Conservation (phyloP, 2,329 filamentous ascomycete genomes). For the Xylaria polymorpha region DNA sequence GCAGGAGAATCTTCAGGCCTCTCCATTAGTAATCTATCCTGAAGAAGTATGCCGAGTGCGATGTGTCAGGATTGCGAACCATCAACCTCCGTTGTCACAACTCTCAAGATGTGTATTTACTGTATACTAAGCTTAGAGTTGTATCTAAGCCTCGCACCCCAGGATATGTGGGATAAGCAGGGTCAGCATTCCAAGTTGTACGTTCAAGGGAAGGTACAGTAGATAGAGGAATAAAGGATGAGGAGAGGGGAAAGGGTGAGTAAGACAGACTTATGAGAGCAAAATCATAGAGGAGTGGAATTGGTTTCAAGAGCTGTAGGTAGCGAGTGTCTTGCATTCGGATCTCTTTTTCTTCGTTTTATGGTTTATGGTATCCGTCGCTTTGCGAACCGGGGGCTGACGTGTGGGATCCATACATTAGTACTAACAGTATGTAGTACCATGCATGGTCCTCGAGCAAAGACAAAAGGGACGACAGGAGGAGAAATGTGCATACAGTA, state of each 20-base stretch:
- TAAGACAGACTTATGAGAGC: neutral
- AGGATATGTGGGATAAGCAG: neutral
- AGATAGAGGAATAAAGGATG: neutral
- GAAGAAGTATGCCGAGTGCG: neutral
- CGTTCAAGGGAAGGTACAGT: too few relatives aligned
- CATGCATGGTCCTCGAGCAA: constrained; percentile 31
- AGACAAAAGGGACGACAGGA: constrained; percentile 20
- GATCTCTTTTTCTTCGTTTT: neutral
- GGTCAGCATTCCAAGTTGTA: neutral
- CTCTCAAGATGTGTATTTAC: neutral
- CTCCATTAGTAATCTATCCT: neutral
- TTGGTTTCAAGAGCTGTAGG: constrained; percentile 2
- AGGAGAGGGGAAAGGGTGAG: neutral
- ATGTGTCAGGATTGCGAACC: neutral
- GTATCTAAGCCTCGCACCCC: neutral
- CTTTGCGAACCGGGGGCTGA: constrained; percentile 23
- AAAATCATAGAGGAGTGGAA: constrained; percentile 1
- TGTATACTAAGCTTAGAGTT: neutral
- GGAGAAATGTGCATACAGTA: constrained; percentile 7
- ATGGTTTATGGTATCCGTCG: neutral
- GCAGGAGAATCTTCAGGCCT: neutral
- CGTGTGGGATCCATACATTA: constrained; percentile 10
- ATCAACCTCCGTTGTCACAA: neutral
- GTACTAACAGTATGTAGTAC: constrained; percentile 21
- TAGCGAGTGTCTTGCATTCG: constrained; percentile 6